Evolutionary conservation across 306 rosid genomes (phyloP), one percentile per base, ranked within the genome.

Genomic region (Ochetophila trinervis): DNA sequence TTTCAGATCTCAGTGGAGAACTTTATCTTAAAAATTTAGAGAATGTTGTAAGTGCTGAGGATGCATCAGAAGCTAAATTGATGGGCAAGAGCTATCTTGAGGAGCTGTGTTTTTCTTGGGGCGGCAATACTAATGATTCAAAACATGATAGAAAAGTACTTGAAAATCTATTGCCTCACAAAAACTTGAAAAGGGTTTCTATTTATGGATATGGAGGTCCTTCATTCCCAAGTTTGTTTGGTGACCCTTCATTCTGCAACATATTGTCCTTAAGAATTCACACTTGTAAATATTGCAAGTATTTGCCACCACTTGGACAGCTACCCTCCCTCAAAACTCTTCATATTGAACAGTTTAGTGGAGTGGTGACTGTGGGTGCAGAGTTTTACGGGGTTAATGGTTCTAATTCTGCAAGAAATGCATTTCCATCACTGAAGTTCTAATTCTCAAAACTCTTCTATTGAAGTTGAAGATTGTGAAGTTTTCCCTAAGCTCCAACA

Each of bases 211-310:
- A 78, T 57, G 74, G 63, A 0, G 71, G 75, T 15, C 10, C 11
- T 1, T 8, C 42, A 30, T 67, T 78, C 47, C 71, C 75, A 48
- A 3, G 45, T 15, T 78, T 78, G 78, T 2, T 78, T 8, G 34
- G 66, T 20, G 51, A 66, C 27, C 40, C 1, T 17, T 76, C 48
- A n/a, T 23, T 62, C 11, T 8, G 44, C 60, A 72, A 34, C 56
- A 23, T 63, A 49, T 53, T 9, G n/a, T 58, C 11, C 30, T 0
- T 57, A 16, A 24, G 24, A 0, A 32, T 52, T 23, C 8, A 9
- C 2, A 5, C 9, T 2, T 65, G 70, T 14, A 36, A 19, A 30
- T 9, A 32, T 35, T 65, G 60, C 12, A 2, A 1, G 5, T 0
- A 16, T 2, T 54, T 62, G 67, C 32, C 32, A 27, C 32, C 32